Conservation (phyloP, 768 basidiomycete species). For the Podaxis sp. region DNA sequence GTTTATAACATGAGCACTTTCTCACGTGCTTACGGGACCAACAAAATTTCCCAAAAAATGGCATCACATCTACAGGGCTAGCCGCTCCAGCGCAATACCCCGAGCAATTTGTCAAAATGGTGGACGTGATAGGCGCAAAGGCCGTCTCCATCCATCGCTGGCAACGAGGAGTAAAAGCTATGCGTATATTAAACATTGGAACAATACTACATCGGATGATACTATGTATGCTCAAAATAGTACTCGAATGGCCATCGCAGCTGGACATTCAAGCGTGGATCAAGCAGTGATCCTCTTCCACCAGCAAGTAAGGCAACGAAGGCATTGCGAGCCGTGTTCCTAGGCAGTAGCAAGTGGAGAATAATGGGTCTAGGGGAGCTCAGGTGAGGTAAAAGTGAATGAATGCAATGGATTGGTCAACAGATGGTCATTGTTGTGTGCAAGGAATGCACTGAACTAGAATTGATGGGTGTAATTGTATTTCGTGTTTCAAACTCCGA, state of each 20-base stretch:
- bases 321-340: slow-evolving; percentile 70
- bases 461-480: slow-evolving; percentile 13
- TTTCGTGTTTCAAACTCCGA: slow-evolving; percentile 13
- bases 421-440: background rate
- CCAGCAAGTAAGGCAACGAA: slow-evolving; percentile 77
- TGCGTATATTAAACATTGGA: background rate
- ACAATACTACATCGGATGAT: slow-evolving; percentile 11
- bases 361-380: slow-evolving; percentile 15
- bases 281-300: slow-evolving; percentile 60
- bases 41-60: slow-evolving; percentile 23
- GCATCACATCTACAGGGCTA: background rate
- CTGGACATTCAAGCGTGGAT: slow-evolving; percentile 78
- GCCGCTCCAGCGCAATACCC: background rate
- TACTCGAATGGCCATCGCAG: slow-evolving; percentile 67
- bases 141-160: background rate
- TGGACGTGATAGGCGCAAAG: background rate
- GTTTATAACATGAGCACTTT: slow-evolving; percentile 15
- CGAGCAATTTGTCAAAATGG: background rate
- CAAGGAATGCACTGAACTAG: background rate
- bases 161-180: background rate
- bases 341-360: slow-evolving; percentile 73
- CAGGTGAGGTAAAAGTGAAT: background rate
- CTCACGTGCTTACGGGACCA: slow-evolving; percentile 12
- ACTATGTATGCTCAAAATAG: slow-evolving; percentile 59
- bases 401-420: background rate